phyloP scores from a whole-genome alignment of 805 yeast species.

The Nematodospora valgi region DNA sequence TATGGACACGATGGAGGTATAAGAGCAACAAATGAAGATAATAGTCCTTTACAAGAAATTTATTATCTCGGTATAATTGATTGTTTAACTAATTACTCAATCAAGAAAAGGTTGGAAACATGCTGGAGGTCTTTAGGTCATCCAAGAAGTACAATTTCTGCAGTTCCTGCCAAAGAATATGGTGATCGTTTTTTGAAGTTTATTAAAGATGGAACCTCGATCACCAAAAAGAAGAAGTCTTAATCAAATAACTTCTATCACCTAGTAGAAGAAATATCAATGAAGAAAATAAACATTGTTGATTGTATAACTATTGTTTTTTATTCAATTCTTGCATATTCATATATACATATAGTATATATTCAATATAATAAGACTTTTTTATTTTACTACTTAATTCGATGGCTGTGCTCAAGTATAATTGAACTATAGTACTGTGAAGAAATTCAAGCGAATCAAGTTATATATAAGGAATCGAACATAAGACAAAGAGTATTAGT shows the following conservation, averaged over 20 bases:
- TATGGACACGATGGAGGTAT: constrained; percentile 85
- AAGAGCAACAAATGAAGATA: constrained; percentile 60
- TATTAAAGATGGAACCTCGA: constrained; percentile 39
- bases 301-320: too few relatives aligned
- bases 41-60: constrained; percentile 61
- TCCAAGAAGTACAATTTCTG: constrained; percentile 69
- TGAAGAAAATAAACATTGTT: too few relatives aligned
- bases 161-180: constrained; percentile 87
- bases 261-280: background rate
- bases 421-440: too few relatives aligned
- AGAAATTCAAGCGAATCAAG: too few relatives aligned
- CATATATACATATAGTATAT: too few relatives aligned
- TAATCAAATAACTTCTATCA: background rate
- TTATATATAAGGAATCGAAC: too few relatives aligned
- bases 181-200: constrained; percentile 82
- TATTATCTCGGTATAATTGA: constrained; percentile 94
- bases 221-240: constrained; percentile 10
- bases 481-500: too few relatives aligned
- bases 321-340: too few relatives aligned
- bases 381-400: too few relatives aligned
- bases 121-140: constrained; percentile 75
- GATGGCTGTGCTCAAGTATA: too few relatives aligned
- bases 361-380: too few relatives aligned
- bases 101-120: constrained; percentile 78
- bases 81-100: constrained; percentile 78